Evolutionary conservation across 2,329 filamentous ascomycete species (phyloP).

Genomic region (Colletotrichum destructivum): DNA sequence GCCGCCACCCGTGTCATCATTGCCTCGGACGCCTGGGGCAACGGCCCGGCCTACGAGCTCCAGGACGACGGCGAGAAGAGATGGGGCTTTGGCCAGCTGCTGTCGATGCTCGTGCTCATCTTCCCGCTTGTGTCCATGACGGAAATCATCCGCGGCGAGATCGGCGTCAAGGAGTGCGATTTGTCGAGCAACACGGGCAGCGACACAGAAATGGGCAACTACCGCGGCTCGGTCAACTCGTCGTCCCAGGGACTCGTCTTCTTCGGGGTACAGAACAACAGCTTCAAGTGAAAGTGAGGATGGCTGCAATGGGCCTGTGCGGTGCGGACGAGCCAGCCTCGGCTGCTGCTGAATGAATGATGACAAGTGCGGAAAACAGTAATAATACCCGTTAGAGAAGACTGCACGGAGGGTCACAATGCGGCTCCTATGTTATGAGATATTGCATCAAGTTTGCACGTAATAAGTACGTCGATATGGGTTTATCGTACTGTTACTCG

Average conservation of each 20-base stretch:
- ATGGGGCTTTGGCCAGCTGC: conserved; percentile 76
- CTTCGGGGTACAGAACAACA: conserved; percentile 55
- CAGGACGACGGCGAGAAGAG: conserved; percentile 67
- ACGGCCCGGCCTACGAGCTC: conserved; percentile 62
- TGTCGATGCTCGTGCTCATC: conserved; percentile 72
- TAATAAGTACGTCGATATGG: not conserved
- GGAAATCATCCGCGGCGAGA: conserved; percentile 70
- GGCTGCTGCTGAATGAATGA: conserved; percentile 4
- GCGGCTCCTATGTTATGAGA: not conserved
- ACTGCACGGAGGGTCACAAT: not conserved
- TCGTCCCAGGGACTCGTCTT: conserved; percentile 63
- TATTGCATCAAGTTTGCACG: not conserved
- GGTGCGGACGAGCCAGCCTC: not conserved
- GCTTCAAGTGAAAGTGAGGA: conserved; percentile 52
- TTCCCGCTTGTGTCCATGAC: conserved; percentile 72
- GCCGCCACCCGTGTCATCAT: conserved; percentile 71
- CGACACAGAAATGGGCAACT: conserved; percentile 28
- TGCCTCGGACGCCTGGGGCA: conserved; percentile 73
- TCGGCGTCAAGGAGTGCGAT: conserved; percentile 50
- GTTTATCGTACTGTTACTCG: not conserved
- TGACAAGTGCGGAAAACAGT: not conserved
- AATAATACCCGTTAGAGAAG: conserved; percentile 11
- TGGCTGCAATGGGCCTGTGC: not conserved
- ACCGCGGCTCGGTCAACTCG: conserved; percentile 7
- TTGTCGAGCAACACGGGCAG: conserved; percentile 7